phyloP scores from a whole-genome alignment of 2,329 filamentous ascomycete species.

The Cucurbitaria berberidis region DNA sequence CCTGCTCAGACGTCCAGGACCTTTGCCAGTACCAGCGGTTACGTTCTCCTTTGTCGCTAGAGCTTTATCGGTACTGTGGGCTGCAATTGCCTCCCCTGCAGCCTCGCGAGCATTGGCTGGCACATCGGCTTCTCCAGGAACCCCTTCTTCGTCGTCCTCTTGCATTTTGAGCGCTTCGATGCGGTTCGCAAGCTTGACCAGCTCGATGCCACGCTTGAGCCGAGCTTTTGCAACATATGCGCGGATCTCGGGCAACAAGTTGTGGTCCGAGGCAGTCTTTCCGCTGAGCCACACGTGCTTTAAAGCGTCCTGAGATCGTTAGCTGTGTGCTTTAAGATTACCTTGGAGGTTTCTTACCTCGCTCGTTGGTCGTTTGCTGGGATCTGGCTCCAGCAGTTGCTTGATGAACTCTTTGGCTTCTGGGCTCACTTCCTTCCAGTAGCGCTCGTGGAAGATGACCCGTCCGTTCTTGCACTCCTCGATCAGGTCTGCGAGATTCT shows the following conservation, averaged over 20 bases:
- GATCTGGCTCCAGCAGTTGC: conserved; percentile 77
- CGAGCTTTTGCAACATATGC: conserved; percentile 91
- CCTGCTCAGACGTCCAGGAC: conserved; percentile 58
- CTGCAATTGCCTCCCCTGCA: conserved; percentile 53
- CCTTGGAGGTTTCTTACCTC: conserved; percentile 59
- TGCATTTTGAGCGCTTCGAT: conserved; percentile 94
- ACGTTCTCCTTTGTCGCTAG: conserved; percentile 37
- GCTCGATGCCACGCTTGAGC: conserved; percentile 90
- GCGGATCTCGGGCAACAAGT: conserved; percentile 95
- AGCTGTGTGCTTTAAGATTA: conserved; percentile 7
- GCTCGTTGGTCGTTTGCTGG: conserved; percentile 77
- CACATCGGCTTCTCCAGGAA: conserved; percentile 63
- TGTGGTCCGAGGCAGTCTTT: conserved; percentile 90
- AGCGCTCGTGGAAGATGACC: conserved; percentile 94
- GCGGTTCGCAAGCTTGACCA: conserved; percentile 93
- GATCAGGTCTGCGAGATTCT: conserved; percentile 90
- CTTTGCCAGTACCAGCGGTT: conserved; percentile 47
- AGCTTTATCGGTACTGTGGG: conserved; percentile 36
- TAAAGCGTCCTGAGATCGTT: conserved; percentile 68
- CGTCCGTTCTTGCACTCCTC: conserved; percentile 86
- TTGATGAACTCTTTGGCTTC: conserved; percentile 96
- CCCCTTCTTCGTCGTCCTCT: conserved; percentile 83
- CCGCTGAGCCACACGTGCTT: conserved; percentile 89
- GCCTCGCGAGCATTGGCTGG: conserved; percentile 67
- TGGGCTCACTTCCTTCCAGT: conserved; percentile 96